phyloP scores from a whole-genome alignment of 1,139 yeast genomes.

The Arxiozyma telluris region DNA sequence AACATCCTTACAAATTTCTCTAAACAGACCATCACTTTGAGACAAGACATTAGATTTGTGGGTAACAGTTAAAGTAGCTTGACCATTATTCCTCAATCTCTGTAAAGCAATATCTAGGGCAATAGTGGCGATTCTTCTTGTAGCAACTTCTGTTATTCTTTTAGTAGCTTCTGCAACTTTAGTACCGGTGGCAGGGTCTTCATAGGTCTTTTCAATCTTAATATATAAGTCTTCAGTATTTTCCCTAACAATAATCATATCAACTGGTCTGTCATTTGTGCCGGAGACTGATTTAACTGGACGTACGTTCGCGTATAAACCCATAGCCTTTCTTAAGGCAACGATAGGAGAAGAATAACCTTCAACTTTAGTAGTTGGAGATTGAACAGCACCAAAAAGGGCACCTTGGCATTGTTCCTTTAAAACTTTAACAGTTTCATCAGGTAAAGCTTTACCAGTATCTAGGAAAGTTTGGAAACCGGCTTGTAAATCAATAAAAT shows the following conservation, averaged over 20 bases:
- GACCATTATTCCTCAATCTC: slow-evolving; percentile 75
- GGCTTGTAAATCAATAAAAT: slow-evolving; percentile 81
- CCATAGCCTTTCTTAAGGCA: slow-evolving; percentile 89
- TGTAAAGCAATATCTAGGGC: slow-evolving; percentile 89
- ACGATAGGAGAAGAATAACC: slow-evolving; percentile 98
- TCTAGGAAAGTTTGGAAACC: slow-evolving; percentile 89
- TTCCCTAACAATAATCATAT: slow-evolving; percentile 95
- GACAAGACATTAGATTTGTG: slow-evolving; percentile 95
- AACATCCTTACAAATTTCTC: slow-evolving; percentile 77
- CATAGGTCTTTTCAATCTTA: slow-evolving; percentile 77
- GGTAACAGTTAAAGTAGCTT: slow-evolving; percentile 73
- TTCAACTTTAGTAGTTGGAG: slow-evolving; percentile 87
- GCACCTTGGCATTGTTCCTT: slow-evolving; percentile 90
- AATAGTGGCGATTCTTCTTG: slow-evolving; percentile 76
- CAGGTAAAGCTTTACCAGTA: slow-evolving; percentile 93
- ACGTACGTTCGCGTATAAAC: slow-evolving; percentile 91
- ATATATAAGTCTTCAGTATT: slow-evolving; percentile 95
- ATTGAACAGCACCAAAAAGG: slow-evolving; percentile 91
- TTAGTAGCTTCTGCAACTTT: slow-evolving; percentile 95
- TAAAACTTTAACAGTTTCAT: slow-evolving; percentile 75
- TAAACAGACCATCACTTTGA: slow-evolving; percentile 88
- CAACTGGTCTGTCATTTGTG: slow-evolving; percentile 71
- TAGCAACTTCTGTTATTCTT: slow-evolving; percentile 84
- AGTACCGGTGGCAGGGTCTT: slow-evolving; percentile 64
- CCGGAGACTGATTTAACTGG: slow-evolving; percentile 92